Evolutionary conservation across 1,284 basidiomycete species (phyloP).

Genomic region (Malassezia slooffiae): DNA sequence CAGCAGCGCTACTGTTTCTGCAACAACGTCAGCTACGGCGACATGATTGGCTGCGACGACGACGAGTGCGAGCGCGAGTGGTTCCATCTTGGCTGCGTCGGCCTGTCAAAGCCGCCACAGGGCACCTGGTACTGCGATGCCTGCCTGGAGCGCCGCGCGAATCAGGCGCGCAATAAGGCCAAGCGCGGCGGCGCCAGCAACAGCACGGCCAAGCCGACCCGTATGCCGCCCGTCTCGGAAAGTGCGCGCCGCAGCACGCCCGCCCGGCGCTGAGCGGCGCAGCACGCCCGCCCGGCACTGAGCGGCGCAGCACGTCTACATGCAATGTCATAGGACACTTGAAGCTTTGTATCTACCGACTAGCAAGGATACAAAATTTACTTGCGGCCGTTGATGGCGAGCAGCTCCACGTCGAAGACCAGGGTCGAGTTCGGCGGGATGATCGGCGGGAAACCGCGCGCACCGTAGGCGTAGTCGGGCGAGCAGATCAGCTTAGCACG

Average conservation of each 20-base stretch:
- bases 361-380: too few species aligned
- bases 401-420: slow-evolving; percentile 47
- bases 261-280: too few species aligned
- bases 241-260: too few species aligned
- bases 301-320: too few species aligned
- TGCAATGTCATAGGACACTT: too few species aligned
- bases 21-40: slow-evolving; percentile 71
- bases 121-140: slow-evolving; percentile 62
- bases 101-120: slow-evolving; percentile 55
- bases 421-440: slow-evolving; percentile 46
- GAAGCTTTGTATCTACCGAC: too few species aligned
- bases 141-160: slow-evolving; percentile 29
- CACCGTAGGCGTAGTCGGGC: slow-evolving; percentile 47
- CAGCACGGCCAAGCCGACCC: too few species aligned
- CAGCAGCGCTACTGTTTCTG: slow-evolving; percentile 77
- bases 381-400: slow-evolving; percentile 47
- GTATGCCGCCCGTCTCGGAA: too few species aligned
- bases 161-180: slow-evolving; percentile 10
- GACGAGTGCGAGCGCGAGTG: slow-evolving; percentile 80
- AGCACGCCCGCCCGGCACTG: too few species aligned
- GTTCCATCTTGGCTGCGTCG: slow-evolving; percentile 68
- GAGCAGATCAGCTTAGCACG: slow-evolving; percentile 43
- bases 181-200: slow-evolving; percentile 5
- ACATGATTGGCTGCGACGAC: slow-evolving; percentile 96
- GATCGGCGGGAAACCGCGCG: slow-evolving; percentile 29